phyloP scores from a whole-genome alignment of 2,329 filamentous ascomycete genomes.

The Colletotrichum sansevieriae region DNA sequence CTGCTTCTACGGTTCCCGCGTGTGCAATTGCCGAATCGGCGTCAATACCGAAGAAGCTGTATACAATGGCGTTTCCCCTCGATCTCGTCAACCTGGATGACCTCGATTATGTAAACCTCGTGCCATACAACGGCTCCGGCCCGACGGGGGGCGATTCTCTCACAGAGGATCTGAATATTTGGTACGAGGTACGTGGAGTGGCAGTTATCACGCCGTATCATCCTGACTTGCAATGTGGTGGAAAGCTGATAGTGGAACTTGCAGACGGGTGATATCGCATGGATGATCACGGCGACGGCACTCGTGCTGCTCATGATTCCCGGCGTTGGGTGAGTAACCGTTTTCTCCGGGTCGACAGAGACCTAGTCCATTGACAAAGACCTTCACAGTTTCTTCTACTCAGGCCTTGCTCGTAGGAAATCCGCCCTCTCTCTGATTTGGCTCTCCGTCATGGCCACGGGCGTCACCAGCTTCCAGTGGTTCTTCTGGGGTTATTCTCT shows the following conservation, averaged over 20 bases:
- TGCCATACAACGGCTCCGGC: conserved; percentile 74
- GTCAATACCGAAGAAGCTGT: conserved; percentile 15
- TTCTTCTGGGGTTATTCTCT: conserved; percentile 94
- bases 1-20: neutral
- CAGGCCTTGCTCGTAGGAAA: conserved; percentile 88
- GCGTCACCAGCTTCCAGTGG: conserved; percentile 90
- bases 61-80: conserved; percentile 43
- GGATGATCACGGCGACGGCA: conserved; percentile 85
- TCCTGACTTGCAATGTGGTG: neutral
- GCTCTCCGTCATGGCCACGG: conserved; percentile 89
- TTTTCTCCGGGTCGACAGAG: neutral
- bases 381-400: conserved; percentile 82
- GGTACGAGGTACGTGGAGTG: conserved; percentile 73
- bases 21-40: conserved; percentile 28
- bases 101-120: conserved; percentile 59
- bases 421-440: conserved; percentile 91
- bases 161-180: conserved; percentile 79
- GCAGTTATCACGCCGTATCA: neutral
- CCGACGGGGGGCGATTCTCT: conserved; percentile 77
- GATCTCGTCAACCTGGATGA: conserved; percentile 57
- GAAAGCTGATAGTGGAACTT: conserved; percentile 40
- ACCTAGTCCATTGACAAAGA: conserved; percentile 20
- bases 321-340: conserved; percentile 72
- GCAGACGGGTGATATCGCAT: conserved; percentile 85
- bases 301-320: conserved; percentile 94